Conservation (phyloP, 495 filamentous ascomycete genomes). For the Talaromyces adpressus region DNA sequence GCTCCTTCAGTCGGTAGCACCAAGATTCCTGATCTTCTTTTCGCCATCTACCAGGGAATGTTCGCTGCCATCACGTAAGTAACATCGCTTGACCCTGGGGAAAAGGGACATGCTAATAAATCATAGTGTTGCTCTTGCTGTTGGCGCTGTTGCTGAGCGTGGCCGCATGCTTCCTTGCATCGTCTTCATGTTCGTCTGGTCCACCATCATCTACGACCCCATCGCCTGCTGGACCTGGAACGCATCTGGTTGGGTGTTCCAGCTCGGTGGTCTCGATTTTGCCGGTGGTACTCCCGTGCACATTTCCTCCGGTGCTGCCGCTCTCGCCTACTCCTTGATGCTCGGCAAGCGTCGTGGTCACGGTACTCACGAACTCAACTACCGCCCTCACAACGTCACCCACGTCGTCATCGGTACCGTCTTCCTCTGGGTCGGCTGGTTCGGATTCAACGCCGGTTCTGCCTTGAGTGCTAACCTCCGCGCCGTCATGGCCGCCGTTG, state of each 20-base stretch:
- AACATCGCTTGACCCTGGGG: neutral
- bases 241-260: slow-evolving; percentile 70
- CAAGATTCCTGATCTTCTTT: slow-evolving; percentile 82
- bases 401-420: slow-evolving; percentile 96
- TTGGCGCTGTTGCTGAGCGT: slow-evolving; percentile 87
- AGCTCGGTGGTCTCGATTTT: slow-evolving; percentile 87
- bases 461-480: slow-evolving; percentile 87
- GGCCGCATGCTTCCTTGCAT: slow-evolving; percentile 91
- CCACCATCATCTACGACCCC: slow-evolving; percentile 88
- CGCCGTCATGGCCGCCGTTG: slow-evolving; percentile 54
- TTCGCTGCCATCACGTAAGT: slow-evolving; percentile 88
- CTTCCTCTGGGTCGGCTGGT: slow-evolving; percentile 99
- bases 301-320: slow-evolving; percentile 84
- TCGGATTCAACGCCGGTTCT: slow-evolving; percentile 94
- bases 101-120: neutral
- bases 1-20: slow-evolving; percentile 74
- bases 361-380: slow-evolving; percentile 84
- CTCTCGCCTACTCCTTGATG: slow-evolving; percentile 80
- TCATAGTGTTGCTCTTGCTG: slow-evolving; percentile 75
- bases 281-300: slow-evolving; percentile 96
- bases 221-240: slow-evolving; percentile 99
- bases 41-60: slow-evolving; percentile 96
- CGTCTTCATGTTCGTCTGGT: slow-evolving; percentile 96
- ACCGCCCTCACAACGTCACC: slow-evolving; percentile 95
- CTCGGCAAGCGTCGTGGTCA: slow-evolving; percentile 79